These are phyloP conservation scores for Penicillium olsonii DNA, from an alignment of 2,329 filamentous ascomycete genomes.

Conservation along the genomic window DNA sequence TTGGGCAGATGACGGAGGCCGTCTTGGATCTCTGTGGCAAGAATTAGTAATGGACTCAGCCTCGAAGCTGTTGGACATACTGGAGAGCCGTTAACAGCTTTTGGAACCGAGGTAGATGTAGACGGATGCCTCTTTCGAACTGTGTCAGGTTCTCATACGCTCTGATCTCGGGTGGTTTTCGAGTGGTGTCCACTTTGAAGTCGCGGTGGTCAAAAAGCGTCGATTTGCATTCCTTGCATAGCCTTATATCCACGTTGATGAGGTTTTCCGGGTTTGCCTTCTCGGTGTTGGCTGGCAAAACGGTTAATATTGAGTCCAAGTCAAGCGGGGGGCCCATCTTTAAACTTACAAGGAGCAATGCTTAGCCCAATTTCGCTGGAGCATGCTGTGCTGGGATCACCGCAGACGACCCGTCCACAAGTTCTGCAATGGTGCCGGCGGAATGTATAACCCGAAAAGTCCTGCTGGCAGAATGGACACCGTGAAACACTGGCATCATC, in stretches of 20 bases:
- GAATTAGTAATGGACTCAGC: slow-evolving; percentile 10
- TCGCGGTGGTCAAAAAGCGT: slow-evolving; percentile 74
- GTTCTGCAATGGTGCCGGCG: slow-evolving; percentile 91
- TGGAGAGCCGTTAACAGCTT: slow-evolving; percentile 73
- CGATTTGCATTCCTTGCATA: slow-evolving; percentile 85
- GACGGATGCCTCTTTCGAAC: slow-evolving; percentile 82
- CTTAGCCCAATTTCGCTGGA: slow-evolving; percentile 82
- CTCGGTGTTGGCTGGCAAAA: slow-evolving; percentile 41
- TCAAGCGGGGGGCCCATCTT: neutral
- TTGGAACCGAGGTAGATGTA: slow-evolving; percentile 82
- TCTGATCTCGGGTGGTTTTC: slow-evolving; percentile 72
- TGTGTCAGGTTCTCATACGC: slow-evolving; percentile 82
- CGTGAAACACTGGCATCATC: slow-evolving; percentile 77
- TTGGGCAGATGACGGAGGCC: slow-evolving; percentile 66
- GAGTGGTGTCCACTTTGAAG: slow-evolving; percentile 69
- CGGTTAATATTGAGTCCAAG: slow-evolving; percentile 33
- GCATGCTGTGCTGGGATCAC: slow-evolving; percentile 79
- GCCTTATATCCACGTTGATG: slow-evolving; percentile 76
- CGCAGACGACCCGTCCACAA: slow-evolving; percentile 90
- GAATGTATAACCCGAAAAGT: slow-evolving; percentile 91
- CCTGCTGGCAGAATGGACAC: slow-evolving; percentile 94
- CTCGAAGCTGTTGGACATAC: slow-evolving; percentile 33
- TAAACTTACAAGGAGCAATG: slow-evolving; percentile 64
- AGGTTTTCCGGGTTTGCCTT: slow-evolving; percentile 50
- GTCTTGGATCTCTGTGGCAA: slow-evolving; percentile 57